Base-by-base conservation (phyloP, 2,329 filamentous ascomycete genomes). In the Fusarium caatingaense region DNA sequence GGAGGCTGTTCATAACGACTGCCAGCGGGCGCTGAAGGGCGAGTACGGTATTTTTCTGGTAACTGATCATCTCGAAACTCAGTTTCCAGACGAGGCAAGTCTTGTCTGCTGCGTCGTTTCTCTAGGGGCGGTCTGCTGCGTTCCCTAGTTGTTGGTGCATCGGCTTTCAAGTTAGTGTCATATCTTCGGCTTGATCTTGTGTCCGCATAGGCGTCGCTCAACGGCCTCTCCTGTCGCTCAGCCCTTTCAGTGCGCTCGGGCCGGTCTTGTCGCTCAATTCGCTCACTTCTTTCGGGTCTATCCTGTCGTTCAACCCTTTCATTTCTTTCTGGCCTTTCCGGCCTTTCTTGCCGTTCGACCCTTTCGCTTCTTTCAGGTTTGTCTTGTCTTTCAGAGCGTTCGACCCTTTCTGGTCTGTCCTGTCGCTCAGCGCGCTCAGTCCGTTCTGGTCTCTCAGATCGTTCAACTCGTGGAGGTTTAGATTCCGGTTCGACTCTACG, bases 81-180 rank as follows among this genome's bases (percentile, higher is more conserved):
- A 4, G 85, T 86, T 30, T 84, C 81, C 16, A 86, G 77, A 8
- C 78, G 80, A 6, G 84, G 83, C 8, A 87, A 71, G 28, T 85
- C 76, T 47, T 80, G 78, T 53, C 78, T 76, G 68, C 75, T 80
- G 70, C 73, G 76, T 16, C 76, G 74, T 34, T 76, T 77, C 18
- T 74, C 73, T 12, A 76, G 58, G 11, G 60, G 64, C 44, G 74
- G 73, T 18, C 69, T 73, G 56, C 63, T 74, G 40, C 59, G 66
- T 23, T 75, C 74, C 28, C 68, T 66, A 37, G 37, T 56, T 42
- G 58, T 18, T 37, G 60, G 54, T 15, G 58, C 28, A 37, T 66
- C 71, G 7, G 69, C 44, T 40, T 66, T 73, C 20, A 76, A 65
- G 18, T 51, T 70, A 25, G 56, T 45, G 18, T 74, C 70, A 10